A percentile compares a stretch with the other conserved stretches of the same genome.
Evolutionary conservation across 805 yeast genomes (phyloP).

Genomic region (Kazachstania psychrophila): DNA sequence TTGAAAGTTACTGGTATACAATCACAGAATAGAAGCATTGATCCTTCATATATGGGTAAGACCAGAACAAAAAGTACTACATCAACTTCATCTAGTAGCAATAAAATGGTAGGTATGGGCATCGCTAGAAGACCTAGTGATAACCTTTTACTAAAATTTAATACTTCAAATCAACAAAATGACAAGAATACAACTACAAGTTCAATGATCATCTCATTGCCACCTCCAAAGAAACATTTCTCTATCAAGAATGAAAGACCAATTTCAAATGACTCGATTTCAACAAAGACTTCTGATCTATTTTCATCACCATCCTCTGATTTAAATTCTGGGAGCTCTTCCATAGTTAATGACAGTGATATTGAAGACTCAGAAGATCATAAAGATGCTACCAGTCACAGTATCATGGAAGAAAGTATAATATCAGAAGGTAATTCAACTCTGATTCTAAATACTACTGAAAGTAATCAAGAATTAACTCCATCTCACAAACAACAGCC

Average conservation of each 20-base stretch:
- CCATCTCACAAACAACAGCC: not conserved
- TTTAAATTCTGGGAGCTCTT: slow-evolving; percentile 20
- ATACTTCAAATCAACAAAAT: slow-evolving; percentile 1
- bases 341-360: slow-evolving; percentile 22
- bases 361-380: not conserved
- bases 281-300: slow-evolving; percentile 22
- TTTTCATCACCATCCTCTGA: slow-evolving; percentile 26
- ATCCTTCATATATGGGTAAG: not conserved
- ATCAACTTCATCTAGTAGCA: not conserved
- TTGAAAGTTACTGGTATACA: slow-evolving; percentile 1
- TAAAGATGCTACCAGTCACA: not conserved
- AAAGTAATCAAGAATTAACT: not conserved
- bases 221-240: slow-evolving; percentile 22
- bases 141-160: slow-evolving; percentile 18
- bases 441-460: not conserved
- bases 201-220: slow-evolving; percentile 1
- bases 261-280: slow-evolving; percentile 26
- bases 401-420: slow-evolving; percentile 4
- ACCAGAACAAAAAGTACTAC: slow-evolving; percentile 1
- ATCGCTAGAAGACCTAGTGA: slow-evolving; percentile 29
- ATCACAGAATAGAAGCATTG: not conserved
- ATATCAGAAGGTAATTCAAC: slow-evolving; percentile 6
- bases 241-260: slow-evolving; percentile 19
- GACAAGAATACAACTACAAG: slow-evolving; percentile 1
- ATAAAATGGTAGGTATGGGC: slow-evolving; percentile 21